Evolutionary conservation across 1,139 yeast species (phyloP).

Genomic region (Suhomyces bokatorum): DNA sequence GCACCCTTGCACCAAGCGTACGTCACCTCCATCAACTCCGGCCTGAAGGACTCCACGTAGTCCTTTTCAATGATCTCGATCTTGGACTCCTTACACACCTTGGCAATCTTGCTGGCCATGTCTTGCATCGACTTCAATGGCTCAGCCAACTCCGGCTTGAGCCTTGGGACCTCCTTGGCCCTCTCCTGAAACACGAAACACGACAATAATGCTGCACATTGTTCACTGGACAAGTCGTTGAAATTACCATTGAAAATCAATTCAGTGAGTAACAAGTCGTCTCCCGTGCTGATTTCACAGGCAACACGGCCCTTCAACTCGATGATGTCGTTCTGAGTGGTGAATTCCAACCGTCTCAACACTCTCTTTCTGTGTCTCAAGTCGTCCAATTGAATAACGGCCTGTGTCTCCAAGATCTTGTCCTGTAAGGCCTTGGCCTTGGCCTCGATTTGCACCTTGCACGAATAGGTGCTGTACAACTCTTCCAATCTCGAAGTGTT

Average conservation of each 20-base stretch:
- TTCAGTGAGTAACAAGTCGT: conserved; percentile 85
- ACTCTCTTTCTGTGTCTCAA: conserved; percentile 90
- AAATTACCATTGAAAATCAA: conserved; percentile 93
- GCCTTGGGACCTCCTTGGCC: conserved; percentile 82
- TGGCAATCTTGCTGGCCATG: conserved; percentile 88
- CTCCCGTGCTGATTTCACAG: conserved; percentile 95
- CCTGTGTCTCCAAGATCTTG: conserved; percentile 79
- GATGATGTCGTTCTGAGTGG: conserved; percentile 79
- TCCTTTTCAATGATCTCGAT: conserved; percentile 88
- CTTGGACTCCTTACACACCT: conserved; percentile 84
- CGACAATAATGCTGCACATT: conserved; percentile 86
- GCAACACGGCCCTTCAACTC: conserved; percentile 95
- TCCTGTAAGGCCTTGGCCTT: conserved; percentile 61
- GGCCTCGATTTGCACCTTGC: conserved; percentile 62
- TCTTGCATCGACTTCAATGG: conserved; percentile 86
- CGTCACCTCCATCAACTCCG: conserved; percentile 95
- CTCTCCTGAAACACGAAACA: conserved; percentile 97
- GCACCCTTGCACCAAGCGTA: conserved; percentile 97
- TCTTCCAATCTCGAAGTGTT: conserved; percentile 63
- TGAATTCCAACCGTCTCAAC: conserved; percentile 76
- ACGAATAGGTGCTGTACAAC: conserved; percentile 62
- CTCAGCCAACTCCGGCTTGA: conserved; percentile 84
- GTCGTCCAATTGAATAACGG: conserved; percentile 92
- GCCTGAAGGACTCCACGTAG: conserved; percentile 85
- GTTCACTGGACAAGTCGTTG: conserved; percentile 82